phyloP scores from a whole-genome alignment of 108 stramenopile species.

The Hondaea fermentalgiana region DNA sequence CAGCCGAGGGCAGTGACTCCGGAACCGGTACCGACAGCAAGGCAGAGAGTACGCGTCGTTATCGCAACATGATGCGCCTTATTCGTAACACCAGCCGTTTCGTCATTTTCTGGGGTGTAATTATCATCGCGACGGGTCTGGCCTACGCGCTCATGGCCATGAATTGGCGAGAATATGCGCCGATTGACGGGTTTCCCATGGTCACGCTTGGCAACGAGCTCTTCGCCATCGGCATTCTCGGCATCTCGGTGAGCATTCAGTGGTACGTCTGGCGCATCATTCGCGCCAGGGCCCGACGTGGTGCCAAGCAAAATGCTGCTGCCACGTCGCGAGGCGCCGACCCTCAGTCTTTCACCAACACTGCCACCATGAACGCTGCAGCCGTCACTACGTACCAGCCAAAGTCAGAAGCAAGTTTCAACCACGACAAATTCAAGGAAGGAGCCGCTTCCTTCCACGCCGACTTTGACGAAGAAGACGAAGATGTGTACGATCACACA shows the following conservation, averaged over 20 bases:
- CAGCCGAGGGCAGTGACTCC: background rate
- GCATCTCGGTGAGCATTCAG: background rate
- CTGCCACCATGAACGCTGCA: background rate
- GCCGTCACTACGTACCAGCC: too few relatives aligned
- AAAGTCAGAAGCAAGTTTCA: background rate
- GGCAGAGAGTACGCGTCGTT: background rate
- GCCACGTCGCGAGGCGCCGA: background rate
- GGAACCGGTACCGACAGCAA: background rate
- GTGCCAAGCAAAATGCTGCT: background rate
- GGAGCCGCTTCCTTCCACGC: background rate
- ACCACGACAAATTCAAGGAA: background rate
- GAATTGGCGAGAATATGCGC: background rate
- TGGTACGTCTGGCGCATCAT: constrained; percentile 1
- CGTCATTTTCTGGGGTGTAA: background rate
- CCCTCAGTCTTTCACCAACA: background rate
- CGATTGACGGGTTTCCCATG: background rate
- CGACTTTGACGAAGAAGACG: background rate
- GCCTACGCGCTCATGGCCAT: background rate
- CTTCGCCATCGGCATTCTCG: background rate
- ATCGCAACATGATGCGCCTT: background rate
- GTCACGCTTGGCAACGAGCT: background rate
- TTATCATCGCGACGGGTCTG: background rate
- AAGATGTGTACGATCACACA: background rate
- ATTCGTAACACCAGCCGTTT: background rate
- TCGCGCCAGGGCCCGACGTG: background rate